phyloP scores from a whole-genome alignment of 768 basidiomycete genomes.

The Russula ochroleuca region DNA sequence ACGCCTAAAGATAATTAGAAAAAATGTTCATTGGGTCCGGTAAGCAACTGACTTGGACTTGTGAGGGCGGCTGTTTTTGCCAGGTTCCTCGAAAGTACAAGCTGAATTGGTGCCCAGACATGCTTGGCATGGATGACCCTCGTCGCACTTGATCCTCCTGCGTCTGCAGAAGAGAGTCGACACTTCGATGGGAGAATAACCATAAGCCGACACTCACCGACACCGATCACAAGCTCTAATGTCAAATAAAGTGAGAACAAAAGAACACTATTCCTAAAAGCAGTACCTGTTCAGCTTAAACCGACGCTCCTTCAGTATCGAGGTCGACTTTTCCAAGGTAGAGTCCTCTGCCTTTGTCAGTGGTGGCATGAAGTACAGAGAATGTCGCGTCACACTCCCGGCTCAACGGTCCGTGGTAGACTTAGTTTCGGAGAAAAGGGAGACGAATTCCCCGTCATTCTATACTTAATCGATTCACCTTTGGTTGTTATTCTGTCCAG shows the following conservation, averaged over 20 bases:
- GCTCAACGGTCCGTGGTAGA: no score
- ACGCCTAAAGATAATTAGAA: slow-evolving; percentile 43
- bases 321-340: slow-evolving; percentile 20
- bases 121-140: slow-evolving; percentile 85
- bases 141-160: slow-evolving; percentile 82
- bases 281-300: slow-evolving; percentile 83
- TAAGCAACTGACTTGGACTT: slow-evolving; percentile 69
- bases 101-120: slow-evolving; percentile 78
- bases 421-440: no score
- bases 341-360: slow-evolving; percentile 13
- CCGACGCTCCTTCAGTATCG: slow-evolving; percentile 65
- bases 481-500: background rate
- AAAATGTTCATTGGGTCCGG: background rate
- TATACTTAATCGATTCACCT: no score
- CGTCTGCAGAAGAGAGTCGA: slow-evolving; percentile 45
- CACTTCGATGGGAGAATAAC: background rate
- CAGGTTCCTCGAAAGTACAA: slow-evolving; percentile 85
- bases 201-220: slow-evolving; percentile 50
- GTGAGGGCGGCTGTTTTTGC: slow-evolving; percentile 80
- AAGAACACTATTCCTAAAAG: slow-evolving; percentile 14
- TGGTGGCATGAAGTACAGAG: slow-evolving; percentile 9
- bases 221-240: slow-evolving; percentile 84
- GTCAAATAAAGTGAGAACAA: slow-evolving; percentile 7
- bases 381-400: background rate
- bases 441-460: no score